A percentile compares a stretch with the other conserved stretches of the same genome.
Conservation (phyloP, 169 alveolate species). For the Plasmodium coatneyi region DNA sequence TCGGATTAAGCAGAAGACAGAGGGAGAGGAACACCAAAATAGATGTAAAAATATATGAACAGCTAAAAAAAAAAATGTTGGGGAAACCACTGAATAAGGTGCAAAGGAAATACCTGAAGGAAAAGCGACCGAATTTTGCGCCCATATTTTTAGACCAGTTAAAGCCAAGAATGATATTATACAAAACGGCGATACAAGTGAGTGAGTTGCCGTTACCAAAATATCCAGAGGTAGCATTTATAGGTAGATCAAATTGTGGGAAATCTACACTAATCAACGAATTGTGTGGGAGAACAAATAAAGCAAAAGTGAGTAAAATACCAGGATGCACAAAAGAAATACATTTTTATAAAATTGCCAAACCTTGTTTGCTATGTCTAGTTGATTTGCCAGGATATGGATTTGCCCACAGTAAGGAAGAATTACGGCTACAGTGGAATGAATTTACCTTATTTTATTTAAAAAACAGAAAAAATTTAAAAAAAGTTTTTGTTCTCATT, state of each 20-base stretch:
- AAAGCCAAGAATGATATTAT: conserved; percentile 79
- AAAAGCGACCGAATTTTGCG: conserved; percentile 77
- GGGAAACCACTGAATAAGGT: conserved; percentile 71
- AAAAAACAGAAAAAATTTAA: conserved; percentile 78
- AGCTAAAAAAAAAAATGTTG: conserved; percentile 45
- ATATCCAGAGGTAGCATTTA: conserved; percentile 82
- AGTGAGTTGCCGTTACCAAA: conserved; percentile 66
- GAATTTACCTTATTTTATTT: conserved; percentile 83
- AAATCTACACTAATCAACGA: conserved; percentile 85
- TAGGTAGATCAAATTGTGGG: conserved; percentile 85
- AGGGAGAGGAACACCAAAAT: conserved; percentile 41
- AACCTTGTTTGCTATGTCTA: conserved; percentile 81
- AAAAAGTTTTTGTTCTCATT: conserved; percentile 79
- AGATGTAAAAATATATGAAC: conserved; percentile 59
- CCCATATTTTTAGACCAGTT: conserved; percentile 81
- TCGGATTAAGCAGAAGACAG: conserved; percentile 52
- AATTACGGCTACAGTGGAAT: conserved; percentile 77
- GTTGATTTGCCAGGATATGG: conserved; percentile 89
- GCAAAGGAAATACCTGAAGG: conserved; percentile 66
- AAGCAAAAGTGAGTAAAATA: conserved; percentile 76
- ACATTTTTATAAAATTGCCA: conserved; percentile 83
- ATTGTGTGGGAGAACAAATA: conserved; percentile 80
- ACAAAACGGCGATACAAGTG: conserved; percentile 61
- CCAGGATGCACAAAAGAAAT: conserved; percentile 84
- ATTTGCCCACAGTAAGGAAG: conserved; percentile 80